Evolutionary conservation across 2,329 filamentous ascomycete species (phyloP).

Genomic region (Fusarium devonianum): DNA sequence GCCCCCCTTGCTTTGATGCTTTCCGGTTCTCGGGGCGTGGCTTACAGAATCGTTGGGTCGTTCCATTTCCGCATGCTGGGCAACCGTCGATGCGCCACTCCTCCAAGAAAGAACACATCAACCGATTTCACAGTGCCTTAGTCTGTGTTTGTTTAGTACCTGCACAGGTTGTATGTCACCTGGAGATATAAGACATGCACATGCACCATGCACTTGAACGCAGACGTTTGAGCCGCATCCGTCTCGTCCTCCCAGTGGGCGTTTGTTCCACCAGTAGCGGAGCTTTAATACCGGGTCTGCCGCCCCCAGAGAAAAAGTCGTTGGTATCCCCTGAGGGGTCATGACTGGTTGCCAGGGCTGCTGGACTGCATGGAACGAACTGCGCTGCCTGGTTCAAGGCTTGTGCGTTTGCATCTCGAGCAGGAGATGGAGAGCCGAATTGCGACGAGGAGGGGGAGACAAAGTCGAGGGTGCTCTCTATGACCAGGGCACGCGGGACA

Average conservation of each 20-base stretch:
- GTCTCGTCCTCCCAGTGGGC: slow-evolving; percentile 5
- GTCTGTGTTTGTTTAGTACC: not conserved
- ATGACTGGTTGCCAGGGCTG: slow-evolving; percentile 15
- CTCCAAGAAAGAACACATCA: not conserved
- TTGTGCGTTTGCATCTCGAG: not conserved
- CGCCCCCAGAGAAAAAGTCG: no score
- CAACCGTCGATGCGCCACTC: slow-evolving; percentile 14
- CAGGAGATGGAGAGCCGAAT: not conserved
- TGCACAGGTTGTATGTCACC: not conserved
- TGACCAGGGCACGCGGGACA: not conserved
- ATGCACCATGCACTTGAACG: not conserved
- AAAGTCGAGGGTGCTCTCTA: slow-evolving; percentile 6
- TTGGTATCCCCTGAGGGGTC: slow-evolving; percentile 24
- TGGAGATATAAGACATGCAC: slow-evolving; percentile 12
- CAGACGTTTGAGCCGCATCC: slow-evolving; percentile 35
- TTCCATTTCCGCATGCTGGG: slow-evolving; percentile 4
- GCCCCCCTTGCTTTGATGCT: slow-evolving; percentile 4
- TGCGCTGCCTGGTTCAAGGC: slow-evolving; percentile 23
- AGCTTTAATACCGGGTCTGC: slow-evolving; percentile 22
- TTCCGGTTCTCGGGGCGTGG: slow-evolving; percentile 32
- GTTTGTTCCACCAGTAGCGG: slow-evolving; percentile 30
- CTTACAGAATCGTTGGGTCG: slow-evolving; percentile 10
- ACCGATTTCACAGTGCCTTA: not conserved
- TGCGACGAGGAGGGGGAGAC: slow-evolving; percentile 5
- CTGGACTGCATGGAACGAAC: slow-evolving; percentile 23